Conservation (phyloP, 441 rosid genomes). For the Viola pubescens region DNA sequence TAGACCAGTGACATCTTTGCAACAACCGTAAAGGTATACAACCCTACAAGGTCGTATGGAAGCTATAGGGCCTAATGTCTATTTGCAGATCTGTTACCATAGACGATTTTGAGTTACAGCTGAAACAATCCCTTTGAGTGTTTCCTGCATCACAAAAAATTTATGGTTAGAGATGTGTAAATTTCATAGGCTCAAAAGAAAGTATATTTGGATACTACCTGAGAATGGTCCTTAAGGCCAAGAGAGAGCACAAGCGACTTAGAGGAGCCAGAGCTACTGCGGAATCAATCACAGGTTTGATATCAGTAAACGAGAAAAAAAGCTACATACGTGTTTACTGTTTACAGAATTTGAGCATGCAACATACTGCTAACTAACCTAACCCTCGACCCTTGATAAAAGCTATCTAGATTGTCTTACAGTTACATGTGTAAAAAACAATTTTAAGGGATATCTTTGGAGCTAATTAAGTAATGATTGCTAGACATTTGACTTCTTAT, state of each 20-base stretch:
- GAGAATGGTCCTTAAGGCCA: constrained; percentile 81
- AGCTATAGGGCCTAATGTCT: no score
- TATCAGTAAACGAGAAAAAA: not conserved
- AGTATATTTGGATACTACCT: constrained; percentile 32
- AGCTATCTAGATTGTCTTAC: no score
- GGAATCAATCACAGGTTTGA: constrained; percentile 3
- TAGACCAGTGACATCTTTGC: not conserved
- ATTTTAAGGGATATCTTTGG: not conserved
- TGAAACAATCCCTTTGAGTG: constrained; percentile 60
- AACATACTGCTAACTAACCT: no score
- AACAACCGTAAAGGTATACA: no score
- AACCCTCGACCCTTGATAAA: no score
- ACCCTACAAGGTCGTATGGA: no score
- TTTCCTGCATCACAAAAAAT: constrained; percentile 44
- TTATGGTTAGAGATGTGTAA: not conserved
- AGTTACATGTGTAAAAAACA: not conserved
- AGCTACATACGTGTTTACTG: no score
- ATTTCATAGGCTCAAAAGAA: not conserved
- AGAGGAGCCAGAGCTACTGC: constrained; percentile 51
- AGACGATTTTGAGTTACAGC: constrained; percentile 55
- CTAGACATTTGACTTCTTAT: not conserved
- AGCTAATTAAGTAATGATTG: not conserved
- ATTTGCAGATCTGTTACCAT: constrained; percentile 31
- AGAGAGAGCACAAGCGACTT: constrained; percentile 67
- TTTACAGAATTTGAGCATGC: no score